Base-by-base conservation (phyloP, 2,329 filamentous ascomycete genomes). In the Myriosclerotinia curreyana region DNA sequence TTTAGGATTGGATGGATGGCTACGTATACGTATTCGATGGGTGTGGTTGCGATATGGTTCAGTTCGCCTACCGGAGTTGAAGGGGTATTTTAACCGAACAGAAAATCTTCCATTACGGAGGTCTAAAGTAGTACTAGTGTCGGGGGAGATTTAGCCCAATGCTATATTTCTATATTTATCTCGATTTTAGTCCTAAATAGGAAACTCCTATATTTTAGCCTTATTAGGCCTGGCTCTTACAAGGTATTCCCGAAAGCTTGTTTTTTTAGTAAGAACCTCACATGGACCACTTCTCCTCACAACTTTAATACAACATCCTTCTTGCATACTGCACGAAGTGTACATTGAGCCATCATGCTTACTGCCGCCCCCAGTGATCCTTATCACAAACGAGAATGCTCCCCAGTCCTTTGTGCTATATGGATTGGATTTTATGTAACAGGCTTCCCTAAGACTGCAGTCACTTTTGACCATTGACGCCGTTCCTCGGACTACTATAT, bases 301-400 rank as follows among this genome's bases (percentile, higher is more conserved):
- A 56, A 62, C 42, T 50, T 58, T 58, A 28, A 62, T 62, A 55
- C 48, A 55, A 48, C 51, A 42, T 56, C 60, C 31, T 48, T 44
- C 59, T 20, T 11, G 36, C 28, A 46, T 44, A 36, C 28, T 9
- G 20, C 25, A n/a, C 31, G 22, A 36, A 48, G n/a, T 40, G 40
- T 17, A 15, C 25, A 36, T 55, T 48, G 15, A 22, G 25, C 34
- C 28, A 44, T 15, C 11, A 31, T 49, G 38, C 59, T 36, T 40
- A 20, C 49, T 46, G 49, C 42, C n/a, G 42, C 38, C 20, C 42
- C 42, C 42, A 48, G 54, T 20, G 44, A 58, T n/a, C 20, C 42
- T 36, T 36, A 28, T 7, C 11, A 15, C 34, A 17, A 25, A 34
- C 14, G 4, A 7, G 11, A 25, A 58, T 46, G 25, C 8, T 22